Conservation (phyloP, 2,329 filamentous ascomycete species). For the Penicillium sp. region DNA sequence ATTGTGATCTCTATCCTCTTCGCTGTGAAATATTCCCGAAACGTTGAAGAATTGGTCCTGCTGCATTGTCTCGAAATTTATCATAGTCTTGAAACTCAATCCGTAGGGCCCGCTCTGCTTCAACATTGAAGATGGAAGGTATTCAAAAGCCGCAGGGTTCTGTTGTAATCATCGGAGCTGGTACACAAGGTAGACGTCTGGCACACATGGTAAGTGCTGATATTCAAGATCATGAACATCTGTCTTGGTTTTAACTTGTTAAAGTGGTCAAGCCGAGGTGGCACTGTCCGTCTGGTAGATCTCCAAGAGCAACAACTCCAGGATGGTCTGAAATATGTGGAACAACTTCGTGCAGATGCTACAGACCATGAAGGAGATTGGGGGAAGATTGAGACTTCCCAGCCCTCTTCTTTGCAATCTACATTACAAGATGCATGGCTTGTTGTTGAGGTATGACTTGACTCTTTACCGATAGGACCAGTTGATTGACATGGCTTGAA, state of each 20-base stretch:
- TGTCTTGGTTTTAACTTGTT: background rate
- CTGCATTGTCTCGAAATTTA: background rate
- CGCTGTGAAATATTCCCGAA: background rate
- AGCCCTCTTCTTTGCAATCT: slow-evolving; percentile 21
- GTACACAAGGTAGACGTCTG: slow-evolving; percentile 39
- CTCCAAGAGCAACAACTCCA: slow-evolving; percentile 29
- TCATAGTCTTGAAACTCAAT: background rate
- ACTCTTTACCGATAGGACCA: background rate
- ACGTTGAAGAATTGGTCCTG: background rate
- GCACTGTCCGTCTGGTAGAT: slow-evolving; percentile 35
- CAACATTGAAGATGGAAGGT: background rate
- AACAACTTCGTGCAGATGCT: slow-evolving; percentile 25
- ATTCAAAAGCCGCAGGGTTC: background rate
- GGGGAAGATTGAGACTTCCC: slow-evolving; percentile 27
- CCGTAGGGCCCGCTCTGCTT: no score
- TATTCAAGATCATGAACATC: background rate
- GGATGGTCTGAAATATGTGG: slow-evolving; percentile 29
- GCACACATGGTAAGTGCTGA: slow-evolving; percentile 37
- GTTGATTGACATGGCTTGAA: background rate
- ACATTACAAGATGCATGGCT: slow-evolving; percentile 35
- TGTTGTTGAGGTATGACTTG: slow-evolving; percentile 34
- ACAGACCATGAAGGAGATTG: slow-evolving; percentile 13
- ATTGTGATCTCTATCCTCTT: background rate
- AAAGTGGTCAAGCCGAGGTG: slow-evolving; percentile 39
- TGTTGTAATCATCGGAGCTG: slow-evolving; percentile 29